Evolutionary conservation across 1,139 yeast species (phyloP).

Genomic region (Diutina catenulata): DNA sequence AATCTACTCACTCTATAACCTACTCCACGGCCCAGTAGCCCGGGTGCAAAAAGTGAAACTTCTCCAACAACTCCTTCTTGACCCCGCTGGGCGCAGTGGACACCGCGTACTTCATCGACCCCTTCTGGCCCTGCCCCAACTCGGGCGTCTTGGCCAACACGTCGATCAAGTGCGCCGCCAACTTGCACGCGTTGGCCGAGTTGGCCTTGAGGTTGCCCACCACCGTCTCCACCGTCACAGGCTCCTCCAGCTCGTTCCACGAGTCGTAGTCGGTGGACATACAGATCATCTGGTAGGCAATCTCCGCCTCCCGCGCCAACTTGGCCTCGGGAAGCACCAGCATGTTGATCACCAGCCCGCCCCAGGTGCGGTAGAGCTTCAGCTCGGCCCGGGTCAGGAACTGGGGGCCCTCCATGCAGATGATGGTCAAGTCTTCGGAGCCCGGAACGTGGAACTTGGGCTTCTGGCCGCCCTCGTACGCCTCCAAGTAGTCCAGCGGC

Average conservation of each 20-base stretch:
- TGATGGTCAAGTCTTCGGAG: conserved; percentile 64
- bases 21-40: conserved; percentile 59
- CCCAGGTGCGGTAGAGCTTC: conserved; percentile 74
- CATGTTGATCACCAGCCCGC: conserved; percentile 95
- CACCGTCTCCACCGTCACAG: conserved; percentile 94
- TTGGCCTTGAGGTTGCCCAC: conserved; percentile 85
- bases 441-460: conserved; percentile 42
- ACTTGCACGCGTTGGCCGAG: conserved; percentile 69
- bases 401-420: conserved; percentile 99
- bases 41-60: conserved; percentile 84
- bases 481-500: conserved; percentile 43
- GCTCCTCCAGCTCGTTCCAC: conserved; percentile 91
- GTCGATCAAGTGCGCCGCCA: conserved; percentile 61
- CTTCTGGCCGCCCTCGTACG: conserved; percentile 21
- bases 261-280: conserved; percentile 99
- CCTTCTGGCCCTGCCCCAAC: conserved; percentile 59
- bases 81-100: conserved; percentile 72
- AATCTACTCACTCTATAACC: not conserved
- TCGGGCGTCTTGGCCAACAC: conserved; percentile 41
- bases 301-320: conserved; percentile 94
- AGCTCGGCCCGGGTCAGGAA: conserved; percentile 98
- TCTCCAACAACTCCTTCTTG: conserved; percentile 59
- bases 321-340: conserved; percentile 92
- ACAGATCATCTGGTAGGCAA: conserved; percentile 94
- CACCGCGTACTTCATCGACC: conserved; percentile 71